Evolutionary conservation across 768 basidiomycete species (phyloP).

Genomic region (Panellus pusillus): DNA sequence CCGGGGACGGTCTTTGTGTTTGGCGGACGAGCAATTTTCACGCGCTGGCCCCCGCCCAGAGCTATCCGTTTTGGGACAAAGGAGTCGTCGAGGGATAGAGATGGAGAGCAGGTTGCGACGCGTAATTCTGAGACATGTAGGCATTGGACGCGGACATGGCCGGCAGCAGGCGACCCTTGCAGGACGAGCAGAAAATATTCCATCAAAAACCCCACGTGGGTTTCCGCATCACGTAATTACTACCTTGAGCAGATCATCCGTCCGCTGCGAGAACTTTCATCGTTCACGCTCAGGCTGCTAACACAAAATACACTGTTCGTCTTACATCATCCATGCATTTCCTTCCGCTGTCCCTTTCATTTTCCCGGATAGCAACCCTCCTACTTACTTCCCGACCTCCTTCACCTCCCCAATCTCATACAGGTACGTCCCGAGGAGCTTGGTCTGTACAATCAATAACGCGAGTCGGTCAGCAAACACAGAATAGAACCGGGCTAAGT

Average conservation of each 20-base stretch:
- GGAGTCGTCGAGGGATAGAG: constrained; percentile 94
- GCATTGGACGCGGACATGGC: constrained; percentile 6
- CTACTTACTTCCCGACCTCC: not conserved
- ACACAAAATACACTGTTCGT: too few relatives aligned
- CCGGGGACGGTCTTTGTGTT: constrained; percentile 93
- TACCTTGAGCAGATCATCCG: too few relatives aligned
- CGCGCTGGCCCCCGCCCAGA: constrained; percentile 64
- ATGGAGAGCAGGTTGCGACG: constrained; percentile 44
- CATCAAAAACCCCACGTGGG: constrained; percentile 11
- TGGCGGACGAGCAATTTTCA: constrained; percentile 94
- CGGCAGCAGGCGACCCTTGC: not conserved
- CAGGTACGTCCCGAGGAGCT: constrained; percentile 78
- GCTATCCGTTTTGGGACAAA: constrained; percentile 93
- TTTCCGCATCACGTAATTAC: not conserved
- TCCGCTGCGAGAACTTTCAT: too few relatives aligned
- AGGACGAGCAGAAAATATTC: constrained; percentile 5
- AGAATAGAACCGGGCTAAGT: not conserved
- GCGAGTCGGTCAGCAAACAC: too few relatives aligned
- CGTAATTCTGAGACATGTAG: constrained; percentile 7
- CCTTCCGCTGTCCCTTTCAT: too few relatives aligned
- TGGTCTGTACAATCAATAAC: constrained; percentile 39
- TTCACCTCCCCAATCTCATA: constrained; percentile 56
- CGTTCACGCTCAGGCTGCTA: too few relatives aligned
- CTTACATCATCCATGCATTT: too few relatives aligned
- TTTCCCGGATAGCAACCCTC: too few relatives aligned